Evolutionary conservation across 441 rosid species (phyloP), one percentile per base, ranked within the genome.

Genomic region (Pelargonium fulgidum): DNA sequence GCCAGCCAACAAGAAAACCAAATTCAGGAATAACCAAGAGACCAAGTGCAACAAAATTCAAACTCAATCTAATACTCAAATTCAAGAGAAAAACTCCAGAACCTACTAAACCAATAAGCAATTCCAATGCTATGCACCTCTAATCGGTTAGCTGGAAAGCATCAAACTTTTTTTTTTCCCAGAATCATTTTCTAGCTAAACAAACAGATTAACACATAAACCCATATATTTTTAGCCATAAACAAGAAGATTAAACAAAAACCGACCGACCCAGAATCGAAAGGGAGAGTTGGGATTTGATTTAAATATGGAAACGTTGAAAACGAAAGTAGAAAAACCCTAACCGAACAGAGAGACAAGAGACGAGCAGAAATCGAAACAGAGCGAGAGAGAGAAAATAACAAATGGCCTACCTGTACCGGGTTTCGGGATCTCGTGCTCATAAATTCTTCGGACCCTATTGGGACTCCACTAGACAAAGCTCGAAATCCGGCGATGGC

Each of bases 371-470:
- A 39, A 20, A 41, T n/a, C 12, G 76, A 14, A 39, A 45, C 13
- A 45, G 2, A 45, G 13, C 13, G 47, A 42, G 47, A 42, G 47
- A 65, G 14, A 48, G 44, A 20, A 73, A 72, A 54, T 1, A 59
- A 52, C 5, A 66, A 73, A 72, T 42, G 80, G 82, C 80, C 74
- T 75, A 82, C 90, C 81, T 67, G 85, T 79, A 81, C 75, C 77
- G 82, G 81, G 80, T 62, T 74, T 62, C 81, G 83, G 75, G 83
- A 85, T 85, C 92, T 86, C 85, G 96, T 81, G 93, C 87, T 89
- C 89, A 82, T 90, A 85, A 93, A 90, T 72, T 71, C 71, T 54
- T 74, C 68, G 79, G 81, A 77, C 54, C 77, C 66, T 73, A 84
- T 69, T 71, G 73, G 79, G 77, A 69, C 79, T 79, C 71, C 63